These are phyloP conservation scores for Fraxinus americana DNA, from an alignment of 257 asterid species.

Conservation along the genomic window DNA sequence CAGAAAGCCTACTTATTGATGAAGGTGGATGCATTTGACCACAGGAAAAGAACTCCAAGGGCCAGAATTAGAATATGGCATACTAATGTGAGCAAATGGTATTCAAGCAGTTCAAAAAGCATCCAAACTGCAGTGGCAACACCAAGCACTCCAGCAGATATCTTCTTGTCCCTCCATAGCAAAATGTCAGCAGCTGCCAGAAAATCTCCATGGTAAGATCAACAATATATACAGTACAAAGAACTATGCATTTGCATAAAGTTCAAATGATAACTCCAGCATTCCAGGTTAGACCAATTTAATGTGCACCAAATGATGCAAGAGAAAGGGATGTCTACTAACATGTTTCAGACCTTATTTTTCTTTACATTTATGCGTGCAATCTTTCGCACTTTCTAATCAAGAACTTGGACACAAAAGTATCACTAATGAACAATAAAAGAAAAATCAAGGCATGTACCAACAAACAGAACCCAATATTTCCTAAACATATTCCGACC, in stretches of 20 bases:
- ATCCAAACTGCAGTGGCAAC: slow-evolving; percentile 84
- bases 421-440: neutral
- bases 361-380: neutral
- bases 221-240: neutral
- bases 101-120: slow-evolving; percentile 85
- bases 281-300: neutral
- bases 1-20: slow-evolving; percentile 63
- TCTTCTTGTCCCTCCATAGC: slow-evolving; percentile 89
- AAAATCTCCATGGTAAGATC: neutral
- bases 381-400: neutral
- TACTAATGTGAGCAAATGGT: slow-evolving; percentile 78
- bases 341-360: neutral
- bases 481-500: neutral
- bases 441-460: neutral
- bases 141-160: slow-evolving; percentile 76
- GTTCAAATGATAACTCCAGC: neutral
- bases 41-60: slow-evolving; percentile 68
- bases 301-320: neutral
- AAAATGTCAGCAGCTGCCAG: slow-evolving; percentile 85
- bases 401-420: neutral
- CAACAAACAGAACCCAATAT: neutral
- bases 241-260: neutral
- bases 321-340: neutral
- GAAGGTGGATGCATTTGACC: slow-evolving; percentile 82
- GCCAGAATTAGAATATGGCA: slow-evolving; percentile 81